Evolutionary conservation across 2,329 filamentous ascomycete genomes (phyloP).

Genomic region (Penicillium digitatum): DNA sequence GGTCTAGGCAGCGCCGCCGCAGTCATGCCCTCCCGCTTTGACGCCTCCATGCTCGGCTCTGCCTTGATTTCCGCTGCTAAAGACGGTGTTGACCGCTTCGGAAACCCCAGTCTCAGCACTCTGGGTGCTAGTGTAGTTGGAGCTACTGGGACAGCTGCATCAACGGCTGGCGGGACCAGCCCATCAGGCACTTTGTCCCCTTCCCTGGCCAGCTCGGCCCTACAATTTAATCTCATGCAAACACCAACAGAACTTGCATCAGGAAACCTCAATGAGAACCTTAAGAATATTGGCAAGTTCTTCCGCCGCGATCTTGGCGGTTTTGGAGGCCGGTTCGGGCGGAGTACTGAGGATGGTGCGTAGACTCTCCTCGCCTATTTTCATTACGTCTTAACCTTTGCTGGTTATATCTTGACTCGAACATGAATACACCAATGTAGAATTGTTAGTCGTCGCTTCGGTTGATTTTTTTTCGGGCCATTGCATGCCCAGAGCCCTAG

Average conservation of each 20-base stretch:
- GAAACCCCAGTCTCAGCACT: slow-evolving; percentile 53
- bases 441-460: background rate
- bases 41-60: slow-evolving; percentile 76
- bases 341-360: slow-evolving; percentile 18
- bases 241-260: slow-evolving; percentile 44
- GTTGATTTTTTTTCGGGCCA: background rate
- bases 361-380: background rate
- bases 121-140: slow-evolving; percentile 31
- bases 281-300: slow-evolving; percentile 95
- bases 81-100: slow-evolving; percentile 75
- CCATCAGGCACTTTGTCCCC: slow-evolving; percentile 26
- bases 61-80: slow-evolving; percentile 83
- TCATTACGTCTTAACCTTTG: background rate
- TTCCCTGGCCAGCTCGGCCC: slow-evolving; percentile 19
- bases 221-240: slow-evolving; percentile 21
- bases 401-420: background rate
- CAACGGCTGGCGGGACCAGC: slow-evolving; percentile 30
- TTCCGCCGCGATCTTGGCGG: slow-evolving; percentile 83
- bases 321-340: slow-evolving; percentile 67
- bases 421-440: background rate
- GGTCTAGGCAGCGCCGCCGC: slow-evolving; percentile 44
- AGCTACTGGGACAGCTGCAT: slow-evolving; percentile 21
- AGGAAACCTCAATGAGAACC: slow-evolving; percentile 81
- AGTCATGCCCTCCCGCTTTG: slow-evolving; percentile 61
- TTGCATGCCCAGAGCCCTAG: background rate